A percentile compares a stretch with the other conserved stretches of the same genome.
phyloP scores from a whole-genome alignment of 352 stramenopile species.

The Lagenidium sp. region DNA sequence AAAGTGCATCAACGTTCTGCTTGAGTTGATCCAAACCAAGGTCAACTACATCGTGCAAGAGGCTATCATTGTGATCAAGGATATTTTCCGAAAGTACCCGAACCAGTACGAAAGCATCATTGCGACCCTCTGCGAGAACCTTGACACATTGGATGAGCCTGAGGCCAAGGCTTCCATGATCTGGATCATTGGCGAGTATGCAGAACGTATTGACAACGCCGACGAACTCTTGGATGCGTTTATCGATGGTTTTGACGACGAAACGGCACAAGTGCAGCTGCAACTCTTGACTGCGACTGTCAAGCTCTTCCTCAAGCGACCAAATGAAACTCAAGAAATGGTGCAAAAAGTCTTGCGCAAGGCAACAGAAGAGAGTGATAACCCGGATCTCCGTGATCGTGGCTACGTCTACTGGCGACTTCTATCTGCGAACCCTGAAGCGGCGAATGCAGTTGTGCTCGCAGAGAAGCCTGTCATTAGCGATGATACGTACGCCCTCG shows the following conservation, averaged over 20 bases:
- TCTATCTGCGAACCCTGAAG: slow-evolving; percentile 96
- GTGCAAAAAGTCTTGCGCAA: slow-evolving; percentile 97
- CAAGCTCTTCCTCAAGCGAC: slow-evolving; percentile 98
- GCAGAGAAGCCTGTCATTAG: slow-evolving; percentile 99
- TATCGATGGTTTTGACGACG: slow-evolving; percentile 98
- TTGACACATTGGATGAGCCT: slow-evolving; percentile 99
- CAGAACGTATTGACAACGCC: slow-evolving; percentile 98
- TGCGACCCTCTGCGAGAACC: slow-evolving; percentile 97
- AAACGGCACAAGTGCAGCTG: slow-evolving; percentile 95
- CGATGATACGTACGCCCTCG: slow-evolving; percentile 96
- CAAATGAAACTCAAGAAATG: slow-evolving; percentile 93
- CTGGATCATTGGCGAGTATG: slow-evolving; percentile 99
- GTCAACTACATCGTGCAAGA: slow-evolving; percentile 99
- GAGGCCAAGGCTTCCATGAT: slow-evolving; percentile 99
- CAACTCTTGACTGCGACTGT: slow-evolving; percentile 98
- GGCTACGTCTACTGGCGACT: slow-evolving; percentile 99
- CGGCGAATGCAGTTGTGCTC: slow-evolving; percentile 96
- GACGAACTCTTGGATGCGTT: slow-evolving; percentile 99
- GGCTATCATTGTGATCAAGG: slow-evolving; percentile 99
- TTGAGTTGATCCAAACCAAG: slow-evolving; percentile 99
- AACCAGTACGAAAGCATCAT: slow-evolving; percentile 99
- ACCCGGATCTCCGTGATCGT: slow-evolving; percentile 97
- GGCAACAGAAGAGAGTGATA: slow-evolving; percentile 97
- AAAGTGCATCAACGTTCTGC: slow-evolving; percentile 97
- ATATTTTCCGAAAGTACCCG: slow-evolving; percentile 99